Evolutionary conservation across 371 early-diverging fungal genomes (phyloP).

Genomic region (Apophysomyces sp.): DNA sequence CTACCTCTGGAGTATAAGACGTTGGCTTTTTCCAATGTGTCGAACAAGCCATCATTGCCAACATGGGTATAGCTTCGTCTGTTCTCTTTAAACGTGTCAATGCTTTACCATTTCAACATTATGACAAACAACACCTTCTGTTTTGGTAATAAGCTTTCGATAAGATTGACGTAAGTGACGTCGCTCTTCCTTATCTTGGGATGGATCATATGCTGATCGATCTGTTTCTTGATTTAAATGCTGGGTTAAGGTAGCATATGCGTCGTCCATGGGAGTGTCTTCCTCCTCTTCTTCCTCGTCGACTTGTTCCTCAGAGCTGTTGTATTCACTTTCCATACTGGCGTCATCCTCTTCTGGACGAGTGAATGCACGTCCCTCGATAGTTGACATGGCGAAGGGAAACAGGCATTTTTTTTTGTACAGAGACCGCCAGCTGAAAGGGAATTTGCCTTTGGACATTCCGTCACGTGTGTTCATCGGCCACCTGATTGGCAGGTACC

Average conservation of each 20-base stretch:
- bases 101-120: neutral
- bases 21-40: slow-evolving; percentile 57
- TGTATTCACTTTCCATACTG: neutral
- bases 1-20: slow-evolving; percentile 48
- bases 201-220: slow-evolving; percentile 33
- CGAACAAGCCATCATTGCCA: slow-evolving; percentile 42
- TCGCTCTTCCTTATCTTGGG: slow-evolving; percentile 51
- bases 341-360: neutral
- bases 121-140: slow-evolving; percentile 35
- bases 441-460: neutral
- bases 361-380: neutral
- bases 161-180: slow-evolving; percentile 49
- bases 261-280: slow-evolving; percentile 2
- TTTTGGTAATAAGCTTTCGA: slow-evolving; percentile 45
- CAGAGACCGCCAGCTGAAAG: too few relatives aligned
- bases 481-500: too few relatives aligned
- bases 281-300: slow-evolving; percentile 8
- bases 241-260: slow-evolving; percentile 7
- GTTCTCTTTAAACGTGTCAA: slow-evolving; percentile 20
- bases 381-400: neutral
- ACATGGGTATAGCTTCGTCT: slow-evolving; percentile 53
- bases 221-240: slow-evolving; percentile 22
- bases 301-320: neutral
- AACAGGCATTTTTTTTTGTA: too few relatives aligned
- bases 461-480: too few relatives aligned